Percentiles rank a stretch among this genome's conserved stretches.
Evolutionary conservation across 805 yeast genomes (phyloP).

Genomic region (Metschnikowia anglica): DNA sequence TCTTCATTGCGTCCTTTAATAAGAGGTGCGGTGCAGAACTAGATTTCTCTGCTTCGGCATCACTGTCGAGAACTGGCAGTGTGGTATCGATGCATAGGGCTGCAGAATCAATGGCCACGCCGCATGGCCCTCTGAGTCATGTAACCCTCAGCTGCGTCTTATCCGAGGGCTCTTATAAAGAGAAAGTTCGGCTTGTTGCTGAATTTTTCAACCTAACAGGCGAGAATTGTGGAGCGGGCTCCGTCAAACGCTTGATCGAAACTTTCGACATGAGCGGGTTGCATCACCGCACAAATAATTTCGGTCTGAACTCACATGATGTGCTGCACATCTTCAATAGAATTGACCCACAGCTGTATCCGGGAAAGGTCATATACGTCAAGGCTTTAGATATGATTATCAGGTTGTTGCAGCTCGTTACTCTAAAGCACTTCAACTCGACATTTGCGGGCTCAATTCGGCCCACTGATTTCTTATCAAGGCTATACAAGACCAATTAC

Average conservation of each 20-base stretch:
- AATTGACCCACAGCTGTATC: slow-evolving; percentile 14
- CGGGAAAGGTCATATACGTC: slow-evolving; percentile 18
- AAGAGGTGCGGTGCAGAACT: slow-evolving; percentile 17
- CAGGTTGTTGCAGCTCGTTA: slow-evolving; percentile 16
- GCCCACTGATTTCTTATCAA: slow-evolving; percentile 5
- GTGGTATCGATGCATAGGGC: slow-evolving; percentile 14
- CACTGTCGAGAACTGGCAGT: slow-evolving; percentile 19
- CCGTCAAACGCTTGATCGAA: slow-evolving; percentile 10
- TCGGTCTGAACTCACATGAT: slow-evolving; percentile 9
- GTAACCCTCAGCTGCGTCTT: slow-evolving; percentile 15
- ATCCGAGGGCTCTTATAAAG: slow-evolving; percentile 20
- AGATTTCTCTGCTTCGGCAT: slow-evolving; percentile 19
- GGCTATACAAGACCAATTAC: slow-evolving; percentile 10
- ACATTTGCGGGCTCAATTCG: slow-evolving; percentile 3
- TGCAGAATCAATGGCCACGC: not conserved
- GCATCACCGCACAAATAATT: slow-evolving; percentile 5
- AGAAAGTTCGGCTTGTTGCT: slow-evolving; percentile 17
- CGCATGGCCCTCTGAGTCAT: not conserved
- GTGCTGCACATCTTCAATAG: slow-evolving; percentile 9
- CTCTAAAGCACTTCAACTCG: slow-evolving; percentile 6
- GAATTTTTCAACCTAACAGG: slow-evolving; percentile 12
- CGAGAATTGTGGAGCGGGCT: slow-evolving; percentile 9
- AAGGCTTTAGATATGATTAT: slow-evolving; percentile 17
- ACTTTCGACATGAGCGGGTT: slow-evolving; percentile 13
- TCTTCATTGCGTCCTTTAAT: slow-evolving; percentile 13